Base-by-base conservation (phyloP, 331 rosid genomes). In the Acacia concinna region DNA sequence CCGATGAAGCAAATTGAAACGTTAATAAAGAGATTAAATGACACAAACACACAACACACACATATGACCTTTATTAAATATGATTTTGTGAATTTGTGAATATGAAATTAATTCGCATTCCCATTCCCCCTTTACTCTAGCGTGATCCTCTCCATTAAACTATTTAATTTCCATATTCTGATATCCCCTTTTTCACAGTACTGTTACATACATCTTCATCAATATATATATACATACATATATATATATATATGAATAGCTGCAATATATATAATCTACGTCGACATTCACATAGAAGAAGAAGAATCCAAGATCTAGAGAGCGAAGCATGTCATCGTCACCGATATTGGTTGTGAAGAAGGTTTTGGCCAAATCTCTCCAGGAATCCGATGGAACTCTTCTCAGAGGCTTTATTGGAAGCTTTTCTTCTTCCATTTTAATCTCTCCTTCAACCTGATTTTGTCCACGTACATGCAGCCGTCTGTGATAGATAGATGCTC, bases 311-410 rank as follows among this genome's bases (percentile, higher is more conserved):
- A 21, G 30, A 21, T 54, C 5, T 25, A 49, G 57, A 49, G 57
- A 49, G 52, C 2, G 66, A 27, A 27, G 35, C 35, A 27, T 88
- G 10, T 30, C 87, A 17, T 81, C 31, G 30, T 78, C 77, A 12
- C 89, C 90, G 14, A 89, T 89, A 85, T 79, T 85, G 84, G 91
- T 86, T 46, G 70, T 72, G 81, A 86, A 88, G 84, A 90, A 83
- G 82, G 76, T 90, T 56, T 73, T 67, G 11, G 88, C 90, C 79
- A 81, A 73, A 67, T 73, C 59, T 60, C 92, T 86, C 18, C 74
- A 64, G n/a, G 89, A 90, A 34, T 89, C 86, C 2, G 86, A 79
- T 46, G 94, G 94, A 21, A 87, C 86, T 54, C 65, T 83, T 66
- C 88, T 83, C 57, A 85, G 90, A 67, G 87, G 85, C 89, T 85